Percentiles rank a stretch among this genome's conserved stretches.
Evolutionary conservation across 176 grass and related monocot genomes (phyloP).

Genomic region (Leersia perrieri): DNA sequence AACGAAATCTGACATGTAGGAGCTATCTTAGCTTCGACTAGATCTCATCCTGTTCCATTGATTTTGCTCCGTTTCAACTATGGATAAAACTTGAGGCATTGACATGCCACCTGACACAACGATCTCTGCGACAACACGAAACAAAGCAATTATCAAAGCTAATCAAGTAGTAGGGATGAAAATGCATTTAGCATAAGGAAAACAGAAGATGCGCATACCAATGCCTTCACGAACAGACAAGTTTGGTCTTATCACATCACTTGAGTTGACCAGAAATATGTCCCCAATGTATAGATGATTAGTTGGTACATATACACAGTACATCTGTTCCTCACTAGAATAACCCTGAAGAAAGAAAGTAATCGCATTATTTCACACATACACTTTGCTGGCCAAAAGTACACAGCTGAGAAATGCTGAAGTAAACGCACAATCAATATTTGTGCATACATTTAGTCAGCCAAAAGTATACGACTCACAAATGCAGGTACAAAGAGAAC

Average conservation of each 20-base stretch:
- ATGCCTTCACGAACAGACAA: constrained; percentile 73
- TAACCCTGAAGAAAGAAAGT: constrained; percentile 42
- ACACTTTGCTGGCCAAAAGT: neutral
- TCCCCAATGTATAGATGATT: constrained; percentile 79
- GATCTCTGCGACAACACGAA: constrained; percentile 43
- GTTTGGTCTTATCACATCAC: constrained; percentile 65
- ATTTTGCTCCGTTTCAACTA: constrained; percentile 37
- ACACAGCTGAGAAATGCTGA: neutral
- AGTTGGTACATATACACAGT: constrained; percentile 62
- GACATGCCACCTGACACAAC: constrained; percentile 68
- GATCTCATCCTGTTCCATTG: constrained; percentile 42
- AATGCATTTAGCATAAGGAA: neutral
- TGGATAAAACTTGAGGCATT: constrained; percentile 56
- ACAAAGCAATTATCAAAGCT: neutral
- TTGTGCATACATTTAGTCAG: neutral
- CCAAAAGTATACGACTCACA: neutral
- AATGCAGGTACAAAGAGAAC: neutral
- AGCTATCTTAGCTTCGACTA: constrained; percentile 46
- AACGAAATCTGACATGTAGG: neutral
- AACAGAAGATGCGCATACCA: constrained; percentile 32
- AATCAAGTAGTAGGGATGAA: neutral
- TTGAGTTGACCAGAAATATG: constrained; percentile 60
- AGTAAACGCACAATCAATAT: constrained; percentile 8
- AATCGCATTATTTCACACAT: constrained; percentile 1
- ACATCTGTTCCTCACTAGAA: constrained; percentile 70